A percentile compares a stretch with the other conserved stretches of the same genome.
These are phyloP conservation scores for Thamnidium elegans DNA, from an alignment of 192 early-diverging fungal species.

Conservation along the genomic window DNA sequence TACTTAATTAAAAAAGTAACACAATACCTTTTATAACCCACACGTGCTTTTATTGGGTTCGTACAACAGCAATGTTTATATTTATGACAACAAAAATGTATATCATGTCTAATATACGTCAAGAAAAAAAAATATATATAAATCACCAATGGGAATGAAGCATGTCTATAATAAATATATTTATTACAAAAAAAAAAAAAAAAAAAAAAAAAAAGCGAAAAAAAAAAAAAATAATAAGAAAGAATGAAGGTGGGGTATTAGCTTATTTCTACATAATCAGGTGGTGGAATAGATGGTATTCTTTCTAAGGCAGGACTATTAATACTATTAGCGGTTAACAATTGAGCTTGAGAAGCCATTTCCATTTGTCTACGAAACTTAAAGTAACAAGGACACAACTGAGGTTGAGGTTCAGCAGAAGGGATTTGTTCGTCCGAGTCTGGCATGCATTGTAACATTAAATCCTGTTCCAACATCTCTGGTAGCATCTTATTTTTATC, in stretches of 20 bases:
- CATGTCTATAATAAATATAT: too few species aligned
- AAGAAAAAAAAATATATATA: too few species aligned
- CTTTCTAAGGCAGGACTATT: slow-evolving; percentile 10
- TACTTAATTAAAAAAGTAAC: too few species aligned
- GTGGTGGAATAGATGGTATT: slow-evolving; percentile 29
- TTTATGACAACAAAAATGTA: neutral
- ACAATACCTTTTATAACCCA: too few species aligned
- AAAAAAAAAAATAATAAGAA: slow-evolving; percentile 6
- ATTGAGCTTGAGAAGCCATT: slow-evolving; percentile 15
- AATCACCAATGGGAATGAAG: too few species aligned
- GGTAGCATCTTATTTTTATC: slow-evolving; percentile 1
- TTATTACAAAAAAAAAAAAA: neutral
- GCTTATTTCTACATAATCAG: slow-evolving; percentile 24
- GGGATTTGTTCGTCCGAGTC: neutral
- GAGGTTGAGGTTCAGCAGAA: neutral
- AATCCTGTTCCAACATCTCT: slow-evolving; percentile 7
- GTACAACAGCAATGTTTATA: neutral
- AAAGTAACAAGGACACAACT: slow-evolving; percentile 23
- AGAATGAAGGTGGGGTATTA: slow-evolving; percentile 9
- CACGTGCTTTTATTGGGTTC: too few species aligned
- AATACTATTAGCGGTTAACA: neutral
- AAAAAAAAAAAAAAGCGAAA: slow-evolving; percentile 12
- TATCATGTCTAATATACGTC: too few species aligned
- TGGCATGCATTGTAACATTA: slow-evolving; percentile 16
- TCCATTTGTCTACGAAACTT: slow-evolving; percentile 25